Base-by-base conservation (phyloP, 306 rosid species). In the Rosa multiflora region DNA sequence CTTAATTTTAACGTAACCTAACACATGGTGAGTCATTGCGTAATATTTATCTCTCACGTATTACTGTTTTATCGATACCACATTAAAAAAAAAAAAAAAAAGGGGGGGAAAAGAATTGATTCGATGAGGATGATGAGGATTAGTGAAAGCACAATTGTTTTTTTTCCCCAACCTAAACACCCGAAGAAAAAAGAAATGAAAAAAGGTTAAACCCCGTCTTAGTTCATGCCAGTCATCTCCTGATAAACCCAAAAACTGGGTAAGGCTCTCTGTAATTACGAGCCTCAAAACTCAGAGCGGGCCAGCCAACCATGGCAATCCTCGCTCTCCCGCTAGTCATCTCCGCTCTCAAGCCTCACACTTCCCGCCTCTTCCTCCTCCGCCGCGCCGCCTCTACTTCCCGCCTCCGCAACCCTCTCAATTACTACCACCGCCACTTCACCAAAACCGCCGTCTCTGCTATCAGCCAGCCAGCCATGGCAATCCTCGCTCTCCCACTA, bases 241-340 rank as follows among this genome's bases (percentile, higher is more conserved):
- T 52, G 51, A 73, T 73, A 73, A 73, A 53, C 76, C 66, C 66
- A 58, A 58, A 58, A 18, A 32, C 15, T 15, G 80, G 73, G 72
- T 76, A 47, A 76, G 80, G 72, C 15, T 72, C 3, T 72, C 1
- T 70, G 21, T 71, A 48, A 46, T 23, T 53, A 35, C 51, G 46
- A 67, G 71, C 64, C 37, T 69, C 18, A 75, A 68, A 26, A 32
- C 37, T 26, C 26, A 53, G 73, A 32, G 37, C 37, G 37, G 37
- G 37, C 32, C 18, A 20, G 79, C 72, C 32, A 81, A 78, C 80
- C 76, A 93, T 93, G 98, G 91, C 88, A 37, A 82, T 77, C 74
- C 86, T 88, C 64, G 83, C 89, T 56, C 42, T 92, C 39, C 98
- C 98, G 14, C 64, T 92, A 4, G 93, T 92, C 76, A 80, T 91